A percentile compares a stretch with the other conserved stretches of the same genome.
Conservation (phyloP, 176 grass and related monocot species). For the Oryza nivara region DNA sequence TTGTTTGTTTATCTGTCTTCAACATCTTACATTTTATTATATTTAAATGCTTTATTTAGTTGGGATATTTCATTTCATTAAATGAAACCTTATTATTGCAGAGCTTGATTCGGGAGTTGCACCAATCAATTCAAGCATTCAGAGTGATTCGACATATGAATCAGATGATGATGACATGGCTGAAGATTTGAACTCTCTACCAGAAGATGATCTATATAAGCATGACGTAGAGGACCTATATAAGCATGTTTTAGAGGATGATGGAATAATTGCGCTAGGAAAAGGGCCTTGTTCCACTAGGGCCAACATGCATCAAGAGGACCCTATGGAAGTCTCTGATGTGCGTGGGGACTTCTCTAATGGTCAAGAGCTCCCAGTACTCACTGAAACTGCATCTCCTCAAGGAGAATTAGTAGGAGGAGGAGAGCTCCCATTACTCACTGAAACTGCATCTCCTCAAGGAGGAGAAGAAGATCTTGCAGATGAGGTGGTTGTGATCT, state of each 20-base stretch:
- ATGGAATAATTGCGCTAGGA: slow-evolving; percentile 35
- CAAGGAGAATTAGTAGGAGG: slow-evolving; percentile 15
- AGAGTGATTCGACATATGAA: slow-evolving; percentile 26
- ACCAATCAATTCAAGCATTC: slow-evolving; percentile 10
- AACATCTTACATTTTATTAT: slow-evolving; percentile 9
- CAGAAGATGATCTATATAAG: slow-evolving; percentile 7
- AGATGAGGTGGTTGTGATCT: background rate
- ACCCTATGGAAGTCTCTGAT: slow-evolving; percentile 30
- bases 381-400: slow-evolving; percentile 28
- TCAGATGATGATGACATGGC: slow-evolving; percentile 34
- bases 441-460: too few relatives aligned
- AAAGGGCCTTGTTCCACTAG: slow-evolving; percentile 46
- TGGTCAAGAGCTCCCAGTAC: slow-evolving; percentile 38
- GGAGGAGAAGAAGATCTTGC: slow-evolving; percentile 8
- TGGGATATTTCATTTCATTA: slow-evolving; percentile 26
- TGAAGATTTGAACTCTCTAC: slow-evolving; percentile 38
- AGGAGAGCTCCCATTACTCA: too few relatives aligned
- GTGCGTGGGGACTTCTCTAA: slow-evolving; percentile 23
- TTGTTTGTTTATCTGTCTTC: background rate
- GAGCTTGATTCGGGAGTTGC: slow-evolving; percentile 55
- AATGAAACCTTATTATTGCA: slow-evolving; percentile 34
- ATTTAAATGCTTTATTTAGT: slow-evolving; percentile 34
- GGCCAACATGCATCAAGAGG: slow-evolving; percentile 33
- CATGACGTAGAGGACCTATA: slow-evolving; percentile 33
- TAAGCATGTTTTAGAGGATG: slow-evolving; percentile 31